These are phyloP conservation scores for Cucurbita argyrosperma DNA, from an alignment of 306 rosid genomes.

Conservation along the genomic window DNA sequence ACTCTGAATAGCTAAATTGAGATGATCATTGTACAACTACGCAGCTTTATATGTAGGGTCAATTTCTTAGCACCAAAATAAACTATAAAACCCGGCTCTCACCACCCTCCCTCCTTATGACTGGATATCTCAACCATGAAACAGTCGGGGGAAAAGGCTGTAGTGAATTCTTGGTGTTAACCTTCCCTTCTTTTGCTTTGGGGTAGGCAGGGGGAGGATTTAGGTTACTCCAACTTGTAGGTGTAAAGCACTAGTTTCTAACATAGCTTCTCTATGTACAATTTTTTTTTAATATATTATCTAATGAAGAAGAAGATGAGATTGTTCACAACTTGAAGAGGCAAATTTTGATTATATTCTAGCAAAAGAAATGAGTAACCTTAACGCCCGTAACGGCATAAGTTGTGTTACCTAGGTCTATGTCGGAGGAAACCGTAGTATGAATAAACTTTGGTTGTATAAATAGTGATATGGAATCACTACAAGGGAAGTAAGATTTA, in stretches of 20 bases:
- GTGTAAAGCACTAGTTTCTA: neutral
- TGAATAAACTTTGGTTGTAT: neutral
- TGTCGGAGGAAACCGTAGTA: neutral
- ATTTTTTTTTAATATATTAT: neutral
- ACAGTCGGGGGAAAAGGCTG: neutral
- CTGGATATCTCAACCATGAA: neutral
- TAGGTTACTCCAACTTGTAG: neutral
- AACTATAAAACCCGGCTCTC: neutral
- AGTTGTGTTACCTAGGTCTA: neutral
- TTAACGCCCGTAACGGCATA: neutral
- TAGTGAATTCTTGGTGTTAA: neutral
- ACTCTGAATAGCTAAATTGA: constrained; percentile 1
- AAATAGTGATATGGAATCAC: no score
- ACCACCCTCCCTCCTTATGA: neutral
- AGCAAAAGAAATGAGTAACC: neutral
- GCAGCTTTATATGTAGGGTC: neutral
- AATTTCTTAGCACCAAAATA: neutral
- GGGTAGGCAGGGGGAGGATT: neutral
- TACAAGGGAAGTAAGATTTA: no score
- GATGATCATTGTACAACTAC: neutral
- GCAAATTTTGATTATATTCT: neutral
- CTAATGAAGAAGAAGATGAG: neutral
- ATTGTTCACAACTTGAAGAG: neutral
- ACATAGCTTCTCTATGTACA: constrained; percentile 2
- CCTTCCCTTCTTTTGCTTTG: neutral